phyloP scores from a whole-genome alignment of 2,329 filamentous ascomycete species.

The Leptographium lundbergii region DNA sequence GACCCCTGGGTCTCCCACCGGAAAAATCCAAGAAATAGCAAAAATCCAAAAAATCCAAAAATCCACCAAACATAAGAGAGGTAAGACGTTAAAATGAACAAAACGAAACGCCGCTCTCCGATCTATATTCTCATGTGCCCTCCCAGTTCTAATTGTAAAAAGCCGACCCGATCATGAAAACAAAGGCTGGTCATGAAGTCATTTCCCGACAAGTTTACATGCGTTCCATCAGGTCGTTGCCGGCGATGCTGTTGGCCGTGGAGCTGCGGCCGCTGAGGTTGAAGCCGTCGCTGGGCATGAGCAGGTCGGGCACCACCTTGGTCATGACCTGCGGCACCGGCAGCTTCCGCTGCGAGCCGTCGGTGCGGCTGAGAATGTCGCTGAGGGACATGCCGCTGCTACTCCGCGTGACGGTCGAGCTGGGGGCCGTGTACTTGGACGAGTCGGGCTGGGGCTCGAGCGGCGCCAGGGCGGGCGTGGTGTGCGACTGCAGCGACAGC shows the following conservation, averaged over 20 bases:
- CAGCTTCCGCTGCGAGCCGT: slow-evolving; percentile 79
- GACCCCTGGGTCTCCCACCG: neutral
- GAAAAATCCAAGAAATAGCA: too few relatives aligned
- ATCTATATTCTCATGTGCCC: neutral
- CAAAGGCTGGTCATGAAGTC: neutral
- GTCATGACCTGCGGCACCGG: slow-evolving; percentile 75
- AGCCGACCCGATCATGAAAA: neutral
- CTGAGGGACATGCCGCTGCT: slow-evolving; percentile 66
- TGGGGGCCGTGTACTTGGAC: slow-evolving; percentile 24
- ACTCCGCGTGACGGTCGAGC: slow-evolving; percentile 42
- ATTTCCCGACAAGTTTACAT: slow-evolving; percentile 5
- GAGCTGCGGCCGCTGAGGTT: slow-evolving; percentile 67
- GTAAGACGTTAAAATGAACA: neutral
- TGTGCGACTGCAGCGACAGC: slow-evolving; percentile 35
- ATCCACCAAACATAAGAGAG: neutral
- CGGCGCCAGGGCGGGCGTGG: slow-evolving; percentile 43
- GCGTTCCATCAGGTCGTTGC: slow-evolving; percentile 43
- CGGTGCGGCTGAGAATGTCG: slow-evolving; percentile 83
- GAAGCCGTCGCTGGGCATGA: slow-evolving; percentile 53
- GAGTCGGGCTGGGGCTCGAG: slow-evolving; percentile 44
- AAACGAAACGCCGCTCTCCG: slow-evolving; percentile 3
- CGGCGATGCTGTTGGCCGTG: slow-evolving; percentile 63
- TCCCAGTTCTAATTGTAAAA: neutral
- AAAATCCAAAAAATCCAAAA: too few relatives aligned
- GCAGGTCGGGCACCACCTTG: slow-evolving; percentile 75